Evolutionary conservation across 2,329 filamentous ascomycete genomes (phyloP), one percentile per base, ranked within the genome.

Genomic region (Chaetomium olivaceum): DNA sequence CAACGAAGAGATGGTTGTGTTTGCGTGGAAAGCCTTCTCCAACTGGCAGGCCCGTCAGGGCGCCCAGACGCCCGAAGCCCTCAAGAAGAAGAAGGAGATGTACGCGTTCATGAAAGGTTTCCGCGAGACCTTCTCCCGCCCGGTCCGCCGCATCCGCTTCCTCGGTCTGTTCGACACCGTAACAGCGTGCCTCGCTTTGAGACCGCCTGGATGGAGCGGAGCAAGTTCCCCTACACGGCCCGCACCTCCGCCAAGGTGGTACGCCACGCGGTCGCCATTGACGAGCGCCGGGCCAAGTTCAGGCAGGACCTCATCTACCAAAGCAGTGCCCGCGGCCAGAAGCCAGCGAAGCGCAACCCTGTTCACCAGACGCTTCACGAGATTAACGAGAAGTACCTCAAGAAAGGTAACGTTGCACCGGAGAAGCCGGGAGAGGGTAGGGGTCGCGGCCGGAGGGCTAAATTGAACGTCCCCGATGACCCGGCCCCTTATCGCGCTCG

Each of bases 1-100:
- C 12, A 96, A 96, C 71, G 91, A 96, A 73, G 92, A 95, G 71
- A 89, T 95, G 87, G 87, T 92, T 60, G 82, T 85, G 4, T 96
- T 96, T 74, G 91, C 91, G 0, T 95, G 91, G 91, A 93, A 91
- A 74, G 89, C 89, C 0, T 93, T 92, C 72, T 85, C 88, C 8
- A 87, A 89, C 73, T 92, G 89, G 89, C 88, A 91, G 73, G 83
- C 82, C 52, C 84, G 89, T 8, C 78, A 82, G 11, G 78, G 80
- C 0, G 72, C 77, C 59, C 67, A 69, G 27, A 67, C 66, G 2
- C 69, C 69, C 0, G 77, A 79, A 23, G 79, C 77, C 1, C 75
- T 76, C 31, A 72, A 77, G 68, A 78, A 87, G 68, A 83, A 85
- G 69, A 80, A 80, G n/a, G 81, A 87, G 67, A 88, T 91, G 78